phyloP scores from a whole-genome alignment of 352 stramenopile species.

The Globisporangium nagaii region DNA sequence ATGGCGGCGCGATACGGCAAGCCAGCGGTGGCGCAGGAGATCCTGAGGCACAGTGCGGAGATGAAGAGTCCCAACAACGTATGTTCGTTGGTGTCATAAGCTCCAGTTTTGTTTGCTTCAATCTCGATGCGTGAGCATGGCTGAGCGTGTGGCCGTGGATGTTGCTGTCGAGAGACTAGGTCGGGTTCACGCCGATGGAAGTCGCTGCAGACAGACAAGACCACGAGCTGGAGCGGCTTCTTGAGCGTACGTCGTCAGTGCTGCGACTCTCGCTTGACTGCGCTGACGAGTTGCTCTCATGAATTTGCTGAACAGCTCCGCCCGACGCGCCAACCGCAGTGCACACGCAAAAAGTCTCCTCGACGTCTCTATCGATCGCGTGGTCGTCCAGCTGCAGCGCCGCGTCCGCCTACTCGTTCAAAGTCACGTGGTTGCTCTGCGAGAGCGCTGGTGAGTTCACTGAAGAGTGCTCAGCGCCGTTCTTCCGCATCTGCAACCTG shows the following conservation, averaged over 20 bases:
- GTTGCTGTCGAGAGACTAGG: too few species aligned
- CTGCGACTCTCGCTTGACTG: not conserved
- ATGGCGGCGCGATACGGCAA: conserved; percentile 41
- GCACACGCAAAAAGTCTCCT: conserved; percentile 8
- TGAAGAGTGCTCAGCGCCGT: conserved; percentile 15
- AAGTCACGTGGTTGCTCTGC: conserved; percentile 29
- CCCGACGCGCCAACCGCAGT: conserved; percentile 23
- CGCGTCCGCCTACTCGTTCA: conserved; percentile 26
- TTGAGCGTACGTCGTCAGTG: conserved; percentile 30
- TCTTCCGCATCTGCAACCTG: conserved; percentile 29
- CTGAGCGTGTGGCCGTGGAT: too few species aligned
- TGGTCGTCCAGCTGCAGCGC: conserved; percentile 16
- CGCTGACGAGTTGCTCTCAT: not conserved
- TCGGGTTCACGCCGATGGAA: conserved; percentile 32
- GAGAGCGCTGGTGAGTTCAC: conserved; percentile 14
- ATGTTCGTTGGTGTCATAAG: too few species aligned
- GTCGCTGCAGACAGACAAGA: conserved; percentile 36
- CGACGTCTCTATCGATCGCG: conserved; percentile 24
- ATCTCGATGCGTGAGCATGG: too few species aligned
- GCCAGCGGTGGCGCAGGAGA: conserved; percentile 23
- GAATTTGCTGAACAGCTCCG: conserved; percentile 14
- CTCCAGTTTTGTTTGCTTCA: too few species aligned
- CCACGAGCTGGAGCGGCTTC: conserved; percentile 25
- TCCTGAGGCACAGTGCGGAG: conserved; percentile 28
- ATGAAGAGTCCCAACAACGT: conserved; percentile 30